Conservation (phyloP, 129 eudicot genomes). For the Kitagawia praeruptora region DNA sequence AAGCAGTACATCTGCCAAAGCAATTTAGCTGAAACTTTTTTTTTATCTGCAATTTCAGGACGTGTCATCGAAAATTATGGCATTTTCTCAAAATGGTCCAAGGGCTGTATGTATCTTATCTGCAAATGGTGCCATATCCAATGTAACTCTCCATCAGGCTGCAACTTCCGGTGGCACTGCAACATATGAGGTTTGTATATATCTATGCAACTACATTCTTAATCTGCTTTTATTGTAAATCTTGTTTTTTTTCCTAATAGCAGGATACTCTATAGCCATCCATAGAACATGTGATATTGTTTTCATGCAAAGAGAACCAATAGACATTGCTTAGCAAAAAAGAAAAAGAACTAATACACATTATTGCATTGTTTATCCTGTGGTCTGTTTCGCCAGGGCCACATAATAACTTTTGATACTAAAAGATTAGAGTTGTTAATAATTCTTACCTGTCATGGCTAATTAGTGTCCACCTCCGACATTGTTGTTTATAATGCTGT, state of each 20-base stretch:
- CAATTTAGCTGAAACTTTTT: not conserved
- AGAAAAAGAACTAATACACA: not conserved
- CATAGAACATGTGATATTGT: not conserved
- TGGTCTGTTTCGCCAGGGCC: not conserved
- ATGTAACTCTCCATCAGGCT: constrained; percentile 82
- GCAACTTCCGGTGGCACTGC: constrained; percentile 92
- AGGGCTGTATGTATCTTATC: constrained; percentile 80
- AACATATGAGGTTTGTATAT: constrained; percentile 67
- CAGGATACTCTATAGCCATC: not conserved
- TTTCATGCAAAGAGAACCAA: not conserved
- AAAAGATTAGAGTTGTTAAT: not conserved
- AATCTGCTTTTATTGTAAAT: not conserved
- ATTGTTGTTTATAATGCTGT: not conserved
- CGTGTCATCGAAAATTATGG: constrained; percentile 66
- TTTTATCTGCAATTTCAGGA: constrained; percentile 39
- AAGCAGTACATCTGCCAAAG: not conserved
- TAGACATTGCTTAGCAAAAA: not conserved
- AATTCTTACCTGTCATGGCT: not conserved
- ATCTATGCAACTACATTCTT: not conserved
- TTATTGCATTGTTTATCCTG: not conserved
- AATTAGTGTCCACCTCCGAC: not conserved
- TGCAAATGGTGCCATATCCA: constrained; percentile 73
- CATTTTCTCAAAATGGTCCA: constrained; percentile 87
- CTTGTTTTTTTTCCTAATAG: not conserved
- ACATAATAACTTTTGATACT: not conserved